phyloP scores from a whole-genome alignment of 768 basidiomycete genomes.

The Mycena haematopus region DNA sequence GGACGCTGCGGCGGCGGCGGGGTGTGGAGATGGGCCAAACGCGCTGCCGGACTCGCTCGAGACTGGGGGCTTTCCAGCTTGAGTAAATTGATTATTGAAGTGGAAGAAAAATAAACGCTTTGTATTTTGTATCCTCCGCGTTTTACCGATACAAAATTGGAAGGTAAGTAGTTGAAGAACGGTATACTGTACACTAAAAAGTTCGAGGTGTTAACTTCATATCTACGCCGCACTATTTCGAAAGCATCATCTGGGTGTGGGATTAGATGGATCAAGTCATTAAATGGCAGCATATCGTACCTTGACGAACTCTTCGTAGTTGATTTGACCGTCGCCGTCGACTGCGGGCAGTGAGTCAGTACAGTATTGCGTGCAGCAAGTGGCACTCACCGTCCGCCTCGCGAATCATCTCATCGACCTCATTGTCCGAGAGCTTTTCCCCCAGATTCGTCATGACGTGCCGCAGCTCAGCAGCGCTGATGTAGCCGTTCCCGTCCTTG shows the following conservation, averaged over 20 bases:
- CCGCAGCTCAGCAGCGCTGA: constrained; percentile 77
- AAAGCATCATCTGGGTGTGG: constrained; percentile 41
- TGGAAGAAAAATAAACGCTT: neutral
- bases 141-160: constrained; percentile 4
- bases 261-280: neutral
- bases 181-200: constrained; percentile 28
- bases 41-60: constrained; percentile 49
- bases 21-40: constrained; percentile 43
- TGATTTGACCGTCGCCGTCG: constrained; percentile 32
- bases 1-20: constrained; percentile 39
- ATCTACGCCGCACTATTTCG: constrained; percentile 33
- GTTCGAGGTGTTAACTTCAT: constrained; percentile 23
- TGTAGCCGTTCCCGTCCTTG: constrained; percentile 85
- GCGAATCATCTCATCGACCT: constrained; percentile 43
- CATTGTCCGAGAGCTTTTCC: constrained; percentile 40
- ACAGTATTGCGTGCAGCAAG: neutral
- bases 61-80: constrained; percentile 43
- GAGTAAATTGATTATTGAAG: no score
- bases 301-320: constrained; percentile 39
- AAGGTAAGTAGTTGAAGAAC: constrained; percentile 9
- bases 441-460: constrained; percentile 86
- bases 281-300: constrained; percentile 22
- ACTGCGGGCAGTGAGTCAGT: constrained; percentile 5
- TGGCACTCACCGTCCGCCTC: constrained; percentile 60
- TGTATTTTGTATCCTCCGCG: neutral